Conservation (phyloP, 2,329 filamentous ascomycete species). For the Fusarium penzigii region DNA sequence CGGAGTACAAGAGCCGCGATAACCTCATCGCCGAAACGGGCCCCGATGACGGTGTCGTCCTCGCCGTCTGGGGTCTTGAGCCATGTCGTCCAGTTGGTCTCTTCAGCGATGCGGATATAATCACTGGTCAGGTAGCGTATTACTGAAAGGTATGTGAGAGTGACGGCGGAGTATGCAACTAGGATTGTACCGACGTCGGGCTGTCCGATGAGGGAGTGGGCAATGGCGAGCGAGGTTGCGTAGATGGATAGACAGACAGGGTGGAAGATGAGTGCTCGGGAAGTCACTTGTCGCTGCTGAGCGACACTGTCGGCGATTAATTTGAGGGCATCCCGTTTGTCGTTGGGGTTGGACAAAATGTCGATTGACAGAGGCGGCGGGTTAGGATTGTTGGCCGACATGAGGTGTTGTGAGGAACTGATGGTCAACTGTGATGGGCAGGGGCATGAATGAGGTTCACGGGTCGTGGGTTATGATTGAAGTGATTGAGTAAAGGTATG, state of each 20-base stretch:
- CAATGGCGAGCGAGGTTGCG: slow-evolving; percentile 37
- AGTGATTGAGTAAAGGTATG: too few relatives aligned
- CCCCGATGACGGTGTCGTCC: slow-evolving; percentile 61
- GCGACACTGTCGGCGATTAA: slow-evolving; percentile 80
- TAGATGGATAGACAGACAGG: slow-evolving; percentile 52
- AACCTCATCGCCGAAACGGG: slow-evolving; percentile 64
- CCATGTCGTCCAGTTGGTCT: slow-evolving; percentile 63
- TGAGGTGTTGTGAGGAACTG: not conserved
- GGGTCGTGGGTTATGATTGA: too few relatives aligned
- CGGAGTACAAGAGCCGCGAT: slow-evolving; percentile 71
- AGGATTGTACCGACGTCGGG: slow-evolving; percentile 55
- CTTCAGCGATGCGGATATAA: slow-evolving; percentile 66
- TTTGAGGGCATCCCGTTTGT: slow-evolving; percentile 67
- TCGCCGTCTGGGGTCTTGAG: slow-evolving; percentile 35
- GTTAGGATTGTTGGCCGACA: slow-evolving; percentile 18
- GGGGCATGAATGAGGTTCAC: too few relatives aligned
- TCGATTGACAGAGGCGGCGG: slow-evolving; percentile 60
- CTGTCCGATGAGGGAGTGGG: slow-evolving; percentile 44
- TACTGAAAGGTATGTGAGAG: slow-evolving; percentile 62
- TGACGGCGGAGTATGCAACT: slow-evolving; percentile 58
- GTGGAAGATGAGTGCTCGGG: slow-evolving; percentile 64
- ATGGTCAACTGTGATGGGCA: not conserved
- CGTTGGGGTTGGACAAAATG: slow-evolving; percentile 50
- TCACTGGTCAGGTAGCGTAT: slow-evolving; percentile 61
- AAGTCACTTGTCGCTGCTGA: slow-evolving; percentile 74